Percentiles rank a stretch among this genome's conserved stretches.
These are phyloP conservation scores for Diaporthe helianthi DNA, from an alignment of 2,329 filamentous ascomycete species.

Conservation along the genomic window DNA sequence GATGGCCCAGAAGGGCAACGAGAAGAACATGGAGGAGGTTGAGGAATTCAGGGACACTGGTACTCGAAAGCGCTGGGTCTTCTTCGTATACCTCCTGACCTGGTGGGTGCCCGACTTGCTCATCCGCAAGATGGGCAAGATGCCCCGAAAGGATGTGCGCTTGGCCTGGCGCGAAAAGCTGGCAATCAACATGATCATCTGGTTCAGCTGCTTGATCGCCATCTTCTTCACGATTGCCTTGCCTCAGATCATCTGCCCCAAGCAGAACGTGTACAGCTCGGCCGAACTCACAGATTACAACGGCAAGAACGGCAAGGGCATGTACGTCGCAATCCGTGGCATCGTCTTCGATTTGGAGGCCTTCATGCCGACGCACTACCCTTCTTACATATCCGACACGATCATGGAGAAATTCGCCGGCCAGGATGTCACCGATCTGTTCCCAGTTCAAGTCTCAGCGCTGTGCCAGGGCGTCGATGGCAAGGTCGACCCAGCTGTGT, in stretches of 20 bases:
- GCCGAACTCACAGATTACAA: slow-evolving; percentile 77
- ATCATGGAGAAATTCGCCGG: slow-evolving; percentile 83
- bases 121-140: slow-evolving; percentile 78
- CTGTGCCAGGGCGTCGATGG: slow-evolving; percentile 82
- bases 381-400: slow-evolving; percentile 65
- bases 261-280: slow-evolving; percentile 84
- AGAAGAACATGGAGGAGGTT: slow-evolving; percentile 88
- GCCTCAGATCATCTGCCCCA: slow-evolving; percentile 87
- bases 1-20: slow-evolving; percentile 93
- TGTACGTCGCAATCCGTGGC: slow-evolving; percentile 85
- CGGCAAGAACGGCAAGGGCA: slow-evolving; percentile 68
- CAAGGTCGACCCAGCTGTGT: slow-evolving; percentile 71
- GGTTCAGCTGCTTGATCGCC: slow-evolving; percentile 79
- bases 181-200: slow-evolving; percentile 97
- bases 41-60: slow-evolving; percentile 81
- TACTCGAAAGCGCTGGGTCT: slow-evolving; percentile 90
- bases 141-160: slow-evolving; percentile 91
- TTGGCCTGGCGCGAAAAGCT: slow-evolving; percentile 96
- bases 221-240: slow-evolving; percentile 92
- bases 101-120: slow-evolving; percentile 87
- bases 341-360: slow-evolving; percentile 82
- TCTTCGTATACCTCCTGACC: slow-evolving; percentile 81
- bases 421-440: slow-evolving; percentile 83
- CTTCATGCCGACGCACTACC: slow-evolving; percentile 82
- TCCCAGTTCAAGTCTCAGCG: slow-evolving; percentile 93